A percentile compares a stretch with the other conserved stretches of the same genome.
These are phyloP conservation scores for Yamadazyma paraphyllophila DNA, from an alignment of 805 yeast species.

Conservation along the genomic window DNA sequence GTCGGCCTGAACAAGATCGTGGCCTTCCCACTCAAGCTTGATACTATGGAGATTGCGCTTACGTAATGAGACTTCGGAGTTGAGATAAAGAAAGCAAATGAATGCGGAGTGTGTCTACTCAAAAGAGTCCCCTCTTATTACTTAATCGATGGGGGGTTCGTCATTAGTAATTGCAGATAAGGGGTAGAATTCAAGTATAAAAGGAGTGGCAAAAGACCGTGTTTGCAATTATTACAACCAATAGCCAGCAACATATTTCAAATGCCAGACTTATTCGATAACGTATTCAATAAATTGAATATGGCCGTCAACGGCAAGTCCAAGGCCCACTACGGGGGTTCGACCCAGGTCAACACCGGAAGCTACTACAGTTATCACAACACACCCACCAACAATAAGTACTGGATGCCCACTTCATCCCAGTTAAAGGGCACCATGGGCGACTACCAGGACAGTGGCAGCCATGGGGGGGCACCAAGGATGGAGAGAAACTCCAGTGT, in stretches of 20 bases:
- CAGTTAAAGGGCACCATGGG: slow-evolving; percentile 1
- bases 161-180: not conserved
- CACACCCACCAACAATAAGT: slow-evolving; percentile 36
- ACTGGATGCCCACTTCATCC: slow-evolving; percentile 31
- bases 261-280: slow-evolving; percentile 39
- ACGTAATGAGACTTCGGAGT: not conserved
- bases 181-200: not conserved
- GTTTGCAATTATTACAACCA: too few species aligned
- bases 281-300: slow-evolving; percentile 32
- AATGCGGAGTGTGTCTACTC: not conserved
- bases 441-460: not conserved
- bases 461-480: not conserved
- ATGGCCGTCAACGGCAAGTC: slow-evolving; percentile 33
- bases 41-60: too few species aligned
- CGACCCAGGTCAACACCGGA: slow-evolving; percentile 38
- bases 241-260: not conserved
- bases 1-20: too few species aligned
- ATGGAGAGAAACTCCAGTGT: slow-evolving; percentile 9
- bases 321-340: slow-evolving; percentile 27
- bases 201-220: not conserved
- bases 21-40: too few species aligned
- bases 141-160: not conserved
- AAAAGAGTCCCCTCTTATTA: not conserved
- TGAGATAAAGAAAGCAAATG: not conserved
- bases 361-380: slow-evolving; percentile 35